These are phyloP conservation scores for Sporothrix globosa DNA, from an alignment of 2,329 filamentous ascomycete species.

Conservation along the genomic window DNA sequence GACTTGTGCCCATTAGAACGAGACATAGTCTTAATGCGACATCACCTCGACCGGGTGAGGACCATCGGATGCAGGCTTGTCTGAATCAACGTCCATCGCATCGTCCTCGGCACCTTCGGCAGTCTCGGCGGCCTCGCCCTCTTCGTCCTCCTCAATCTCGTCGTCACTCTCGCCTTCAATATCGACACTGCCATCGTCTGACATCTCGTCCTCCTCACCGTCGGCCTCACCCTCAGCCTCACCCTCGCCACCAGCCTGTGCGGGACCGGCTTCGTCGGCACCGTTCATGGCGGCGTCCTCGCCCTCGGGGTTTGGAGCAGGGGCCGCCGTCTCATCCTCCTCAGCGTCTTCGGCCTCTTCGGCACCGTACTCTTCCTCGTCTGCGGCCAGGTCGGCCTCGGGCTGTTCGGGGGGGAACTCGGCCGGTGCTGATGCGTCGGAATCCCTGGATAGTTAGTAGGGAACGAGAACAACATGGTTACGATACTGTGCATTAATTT, in stretches of 20 bases:
- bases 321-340: constrained; percentile 48
- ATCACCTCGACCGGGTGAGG: constrained; percentile 40
- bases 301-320: constrained; percentile 27
- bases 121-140: constrained; percentile 39
- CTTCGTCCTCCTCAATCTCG: constrained; percentile 45
- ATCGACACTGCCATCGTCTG: constrained; percentile 47
- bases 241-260: constrained; percentile 4
- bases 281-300: constrained; percentile 45
- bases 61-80: constrained; percentile 35
- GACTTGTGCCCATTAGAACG: background rate
- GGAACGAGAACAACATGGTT: background rate
- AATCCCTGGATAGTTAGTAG: constrained; percentile 67
- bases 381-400: constrained; percentile 82
- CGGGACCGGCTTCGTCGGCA: constrained; percentile 37
- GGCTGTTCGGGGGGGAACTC: constrained; percentile 98
- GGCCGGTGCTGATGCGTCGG: constrained; percentile 92
- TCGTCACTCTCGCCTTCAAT: constrained; percentile 48
- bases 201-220: constrained; percentile 45
- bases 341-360: constrained; percentile 80
- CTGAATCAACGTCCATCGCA: constrained; percentile 46
- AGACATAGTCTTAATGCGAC: constrained; percentile 37
- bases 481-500: background rate
- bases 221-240: constrained; percentile 39
- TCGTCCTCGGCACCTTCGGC: constrained; percentile 40
- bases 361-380: constrained; percentile 87